Base-by-base conservation (phyloP, 2,329 filamentous ascomycete species). In the Trichoderma sp. region DNA sequence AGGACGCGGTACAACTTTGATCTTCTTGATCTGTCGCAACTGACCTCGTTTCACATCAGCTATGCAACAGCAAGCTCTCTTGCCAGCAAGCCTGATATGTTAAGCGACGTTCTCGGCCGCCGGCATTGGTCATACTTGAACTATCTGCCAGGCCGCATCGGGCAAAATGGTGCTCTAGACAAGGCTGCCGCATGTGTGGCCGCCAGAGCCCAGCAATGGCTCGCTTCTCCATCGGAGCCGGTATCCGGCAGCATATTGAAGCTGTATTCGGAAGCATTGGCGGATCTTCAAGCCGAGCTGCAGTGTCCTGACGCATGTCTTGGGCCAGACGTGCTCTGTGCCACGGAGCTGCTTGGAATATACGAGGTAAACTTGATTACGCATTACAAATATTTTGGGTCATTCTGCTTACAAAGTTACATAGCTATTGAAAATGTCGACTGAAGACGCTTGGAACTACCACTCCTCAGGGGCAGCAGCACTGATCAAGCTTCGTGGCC, bases 171-270 rank as follows among this genome's bases (percentile, higher is more conserved):
- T 18, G 66, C 66, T 26, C 46, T 68, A 7, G 66, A 59, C 26
- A 60, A 59, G 10, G 66, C 58, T 5, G 66, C 58, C 10, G 66
- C 46, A 26, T 68, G 66, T 61, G 66, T 68, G 18, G 46, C 66
- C 2, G 66, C 66, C 21, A 54, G 66, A 46, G 56, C 58, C 21
- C 66, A 61, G n/a, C 66, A 68, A 32, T 68, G 66, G 66, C 66
- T 68, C 7, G 2, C 51, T 55, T 43, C 56, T 2, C 66, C 66
- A n/a, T 55, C 46, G 4, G 46, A 68, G 7, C 66, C 56, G 1
- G 21, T 61, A 16, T 68, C 58, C 10, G 24, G 5, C 2, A 34
- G 51, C 43, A 55, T 68, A 6, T 32, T 68, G 14, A 55, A 60
- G 26, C 58, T 68, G 10, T 68, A 68, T n/a, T 24, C 58, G 8